Evolutionary conservation across 257 asterid species (phyloP), one percentile per base, ranked within the genome.

Genomic region (Voacanga thouarsii): DNA sequence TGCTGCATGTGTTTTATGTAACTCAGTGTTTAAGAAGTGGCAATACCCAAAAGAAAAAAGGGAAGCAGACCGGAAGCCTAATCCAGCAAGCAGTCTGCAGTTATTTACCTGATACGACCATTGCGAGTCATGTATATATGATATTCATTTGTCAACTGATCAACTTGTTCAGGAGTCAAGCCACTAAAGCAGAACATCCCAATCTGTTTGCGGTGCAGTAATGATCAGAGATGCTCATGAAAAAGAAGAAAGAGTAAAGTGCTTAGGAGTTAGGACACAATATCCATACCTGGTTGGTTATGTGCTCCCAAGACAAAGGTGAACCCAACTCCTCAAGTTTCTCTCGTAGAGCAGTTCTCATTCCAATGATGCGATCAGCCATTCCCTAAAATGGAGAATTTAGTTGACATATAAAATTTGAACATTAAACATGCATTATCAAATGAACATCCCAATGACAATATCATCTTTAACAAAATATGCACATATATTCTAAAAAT

Each of bases 151-250:
- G 97, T 95, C 90, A 95, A 84, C 71, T 90, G 96, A 84, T 93
- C 99, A n/a, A 95, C 99, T 89, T 95, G 97, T 79, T 92, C 99
- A 0, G 98, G 97, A 6, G 97, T 88, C 97, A 95, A 83, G 75
- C 99, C 99, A 67, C 99, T 95, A 72, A 89, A 95, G 89, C 99
- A 95, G 82, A 95, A 95, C 99, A 95, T 95, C 79, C 99, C 99
- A 77, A 95, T 93, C 99, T 94, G 93, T 76, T 44, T 30, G 19
- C 51, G 69, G 19, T 26, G 39, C 45, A 39, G 71, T 30, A 66
- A 72, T 47, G 59, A 44, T 26, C 39, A 64, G 8, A 41, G 33
- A 50, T 77, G 21, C 28, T 61, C 41, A 28, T 1, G 61, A 75
- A 3, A 57, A 23, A 26, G 7, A n/a, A 24, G 5, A 2, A 61